A percentile compares a stretch with the other conserved stretches of the same genome.
phyloP scores from a whole-genome alignment of 2,329 filamentous ascomycete genomes.

The Xylaria sp. region DNA sequence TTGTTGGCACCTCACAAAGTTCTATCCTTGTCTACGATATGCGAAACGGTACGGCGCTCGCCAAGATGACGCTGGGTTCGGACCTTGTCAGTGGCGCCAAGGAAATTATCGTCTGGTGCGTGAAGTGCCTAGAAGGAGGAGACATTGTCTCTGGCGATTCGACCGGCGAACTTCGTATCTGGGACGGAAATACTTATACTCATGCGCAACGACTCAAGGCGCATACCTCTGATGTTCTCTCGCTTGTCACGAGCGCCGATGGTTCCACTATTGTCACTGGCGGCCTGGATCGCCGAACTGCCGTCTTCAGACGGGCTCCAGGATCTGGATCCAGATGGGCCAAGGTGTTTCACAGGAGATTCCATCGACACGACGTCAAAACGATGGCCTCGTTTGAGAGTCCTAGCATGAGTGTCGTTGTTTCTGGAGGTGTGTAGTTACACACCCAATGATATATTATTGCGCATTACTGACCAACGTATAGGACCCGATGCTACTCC shows the following conservation, averaged over 20 bases:
- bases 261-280: conserved; percentile 80
- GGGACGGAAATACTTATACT: conserved; percentile 89
- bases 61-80: conserved; percentile 80
- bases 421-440: conserved; percentile 72
- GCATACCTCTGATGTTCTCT: conserved; percentile 85
- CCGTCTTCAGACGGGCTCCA: conserved; percentile 67
- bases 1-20: conserved; percentile 94
- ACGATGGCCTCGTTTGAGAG: conserved; percentile 87
- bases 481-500: conserved; percentile 79
- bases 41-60: conserved; percentile 66
- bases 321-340: conserved; percentile 66
- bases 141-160: conserved; percentile 95
- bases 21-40: conserved; percentile 87
- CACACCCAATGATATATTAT: not conserved
- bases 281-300: conserved; percentile 84
- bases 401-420: conserved; percentile 74
- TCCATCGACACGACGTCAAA: conserved; percentile 93
- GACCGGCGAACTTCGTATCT: conserved; percentile 86
- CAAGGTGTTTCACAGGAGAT: conserved; percentile 77
- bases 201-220: conserved; percentile 78
- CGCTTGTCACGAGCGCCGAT: conserved; percentile 75
- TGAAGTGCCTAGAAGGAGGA: conserved; percentile 80
- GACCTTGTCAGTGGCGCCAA: conserved; percentile 72
- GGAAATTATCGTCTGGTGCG: conserved; percentile 86
- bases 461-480: conserved; percentile 29